phyloP scores from a whole-genome alignment of 2,329 filamentous ascomycete species.

The Capronia americana region DNA sequence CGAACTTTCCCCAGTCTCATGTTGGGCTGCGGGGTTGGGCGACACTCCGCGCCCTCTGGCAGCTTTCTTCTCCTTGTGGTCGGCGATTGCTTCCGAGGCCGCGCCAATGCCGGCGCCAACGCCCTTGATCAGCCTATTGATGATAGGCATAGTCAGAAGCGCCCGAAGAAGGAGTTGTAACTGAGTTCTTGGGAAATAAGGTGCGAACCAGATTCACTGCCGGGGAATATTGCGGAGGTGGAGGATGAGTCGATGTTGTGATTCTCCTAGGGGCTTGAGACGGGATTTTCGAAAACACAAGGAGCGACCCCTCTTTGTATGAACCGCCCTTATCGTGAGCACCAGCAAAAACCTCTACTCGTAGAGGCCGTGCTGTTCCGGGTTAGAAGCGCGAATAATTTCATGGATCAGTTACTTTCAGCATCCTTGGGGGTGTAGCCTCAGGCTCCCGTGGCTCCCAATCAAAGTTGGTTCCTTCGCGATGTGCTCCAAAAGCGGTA shows the following conservation, averaged over 20 bases:
- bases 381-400: constrained; percentile 23
- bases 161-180: not conserved
- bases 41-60: constrained; percentile 24
- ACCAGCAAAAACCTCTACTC: not conserved
- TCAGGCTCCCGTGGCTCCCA: not conserved
- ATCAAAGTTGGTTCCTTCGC: constrained; percentile 1
- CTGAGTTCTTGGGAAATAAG: not conserved
- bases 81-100: constrained; percentile 32
- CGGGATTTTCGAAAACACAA: not conserved
- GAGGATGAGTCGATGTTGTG: not conserved
- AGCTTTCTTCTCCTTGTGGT: constrained; percentile 36
- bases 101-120: constrained; percentile 34
- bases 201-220: not conserved
- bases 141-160: constrained; percentile 22
- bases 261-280: not conserved
- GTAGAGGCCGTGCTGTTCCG: not conserved
- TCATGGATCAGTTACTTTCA: not conserved
- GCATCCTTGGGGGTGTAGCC: too few species aligned
- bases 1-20: constrained; percentile 20
- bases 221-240: not conserved
- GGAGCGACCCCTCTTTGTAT: not conserved
- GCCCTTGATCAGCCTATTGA: constrained; percentile 31
- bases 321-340: not conserved
- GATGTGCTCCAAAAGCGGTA: constrained; percentile 14
- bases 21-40: constrained; percentile 7